Evolutionary conservation across 164 flowering plant genomes (phyloP), one percentile per base, ranked within the genome.

Genomic region (Echeveria elegans): DNA sequence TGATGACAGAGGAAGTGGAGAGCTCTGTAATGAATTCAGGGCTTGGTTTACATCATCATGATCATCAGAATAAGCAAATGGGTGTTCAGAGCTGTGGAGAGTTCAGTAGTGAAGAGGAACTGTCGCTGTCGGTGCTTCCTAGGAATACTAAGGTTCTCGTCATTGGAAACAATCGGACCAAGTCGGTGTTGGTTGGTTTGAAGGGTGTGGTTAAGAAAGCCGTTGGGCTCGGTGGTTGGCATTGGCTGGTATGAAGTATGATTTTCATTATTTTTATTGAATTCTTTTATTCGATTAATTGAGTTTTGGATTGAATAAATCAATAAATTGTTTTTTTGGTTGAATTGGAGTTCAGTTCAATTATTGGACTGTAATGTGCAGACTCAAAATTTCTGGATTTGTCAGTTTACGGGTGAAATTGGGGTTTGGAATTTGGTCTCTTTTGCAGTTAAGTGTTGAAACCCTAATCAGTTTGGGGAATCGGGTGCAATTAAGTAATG

Each of bases 211-310:
- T 89, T 8, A 89, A 89, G 82, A 89, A 89, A 68, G 93, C 96
- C 36, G 93, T 89, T 72, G 93, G 93, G 0, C 90, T 89, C 50
- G 96, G 96, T 8, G 96, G 96, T 0, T 89, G 96, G 93, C 93
- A 89, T 82, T 93, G 98, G 98, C 96, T 93, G 93, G 98, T 92
- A 82, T 80, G 32, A 73, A n/a, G n/a, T n/a, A n/a, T n/a, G n/a
- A n/a, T n/a, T n/a, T n/a, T n/a, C n/a, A n/a, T n/a, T n/a, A n/a
- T n/a, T 66, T 9, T 36, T 21, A 15, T 45, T 7, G 26, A 31
- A 19, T 67, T 14, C 5, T 16, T 29, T 52, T 31, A 19, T 52
- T 48, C 11, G 7, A 15, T 48, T 28, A 21, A 2, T 65, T n/a
- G n/a, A n/a, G n/a, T 11, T 66, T 15, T n/a, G 41, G 36, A 21